phyloP scores from a whole-genome alignment of 306 rosid genomes.

The Quercus engelmannii region DNA sequence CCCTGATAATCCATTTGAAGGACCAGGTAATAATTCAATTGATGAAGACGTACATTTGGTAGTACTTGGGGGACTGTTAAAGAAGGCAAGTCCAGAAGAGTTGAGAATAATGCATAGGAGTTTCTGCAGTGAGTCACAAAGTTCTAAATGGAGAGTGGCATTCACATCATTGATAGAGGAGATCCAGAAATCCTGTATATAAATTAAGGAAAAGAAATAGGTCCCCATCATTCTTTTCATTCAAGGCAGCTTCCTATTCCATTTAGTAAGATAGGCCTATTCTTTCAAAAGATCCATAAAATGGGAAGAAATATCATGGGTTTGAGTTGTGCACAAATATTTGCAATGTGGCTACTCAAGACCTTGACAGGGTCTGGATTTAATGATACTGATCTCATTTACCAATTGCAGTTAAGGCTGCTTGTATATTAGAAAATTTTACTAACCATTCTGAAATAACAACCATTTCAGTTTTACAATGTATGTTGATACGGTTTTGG shows the following conservation, averaged over 20 bases:
- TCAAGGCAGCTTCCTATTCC: conserved; percentile 27
- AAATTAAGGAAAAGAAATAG: conserved; percentile 29
- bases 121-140: conserved; percentile 36
- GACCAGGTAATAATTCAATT: conserved; percentile 21
- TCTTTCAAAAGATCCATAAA: conserved; percentile 38
- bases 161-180: conserved; percentile 49
- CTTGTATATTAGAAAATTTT: neutral
- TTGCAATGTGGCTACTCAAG: neutral
- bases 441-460: neutral
- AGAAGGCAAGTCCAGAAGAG: conserved; percentile 58
- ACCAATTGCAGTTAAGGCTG: neutral
- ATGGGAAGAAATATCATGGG: conserved; percentile 2
- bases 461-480: neutral
- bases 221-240: conserved; percentile 45
- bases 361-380: neutral
- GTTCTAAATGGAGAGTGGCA: conserved; percentile 39
- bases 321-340: neutral
- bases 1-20: conserved; percentile 7
- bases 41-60: conserved; percentile 36
- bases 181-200: conserved; percentile 45
- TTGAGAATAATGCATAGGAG: conserved; percentile 42
- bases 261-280: conserved; percentile 40
- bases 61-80: conserved; percentile 40
- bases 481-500: neutral
- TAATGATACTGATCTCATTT: neutral